Evolutionary conservation across 352 stramenopile genomes (phyloP), one percentile per base, ranked within the genome.

Genomic region (Globisporangium spinosum): DNA sequence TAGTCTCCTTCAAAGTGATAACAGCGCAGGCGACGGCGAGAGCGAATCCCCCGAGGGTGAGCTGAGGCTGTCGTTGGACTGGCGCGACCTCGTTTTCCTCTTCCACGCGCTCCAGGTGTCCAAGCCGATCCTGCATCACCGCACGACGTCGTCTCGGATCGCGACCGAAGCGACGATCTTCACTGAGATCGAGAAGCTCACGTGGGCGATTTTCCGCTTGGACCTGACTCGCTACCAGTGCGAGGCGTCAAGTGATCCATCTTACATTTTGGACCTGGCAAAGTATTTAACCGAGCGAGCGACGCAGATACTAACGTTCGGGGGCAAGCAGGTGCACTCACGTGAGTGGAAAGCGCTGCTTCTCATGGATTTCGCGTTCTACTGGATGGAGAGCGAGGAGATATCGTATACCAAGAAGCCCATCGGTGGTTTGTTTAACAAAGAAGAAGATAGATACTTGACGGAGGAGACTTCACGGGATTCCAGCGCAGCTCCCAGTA

Each of bases 101-200:
- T 78, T 94, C 13, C 86, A 96, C 61, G 77, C 70, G 4, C 75
- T 96, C 20, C 83, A 92, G 40, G 80, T 85, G 12, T 94, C 86
- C 12, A 91, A 90, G 20, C 88, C 88, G 9, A 78, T 96, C 64
- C 76, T 96, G 22, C 80, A 93, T 49, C 87, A 91, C 53, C 82
- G 79, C 58, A 79, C 71, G 23, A 83, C 77, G 7, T 87, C 77
- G 17, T 79, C 77, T 40, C 80, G 80, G 7, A 70, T 89, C 17
- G 77, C 80, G 22, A 85, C 78, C 5, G 80, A 89, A 61, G 76
- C 75, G 7, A 70, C 67, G 0, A 61, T 87, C 2, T 91, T 79
- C 58, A 70, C 64, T 63, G 73, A 82, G 32, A 85, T 77, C 34
- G 75, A 91, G 35, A 49, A 69, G 12, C 72, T 93, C 5, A 74